Conservation (phyloP, 495 filamentous ascomycete species). For the Aspergillus cristatus region DNA sequence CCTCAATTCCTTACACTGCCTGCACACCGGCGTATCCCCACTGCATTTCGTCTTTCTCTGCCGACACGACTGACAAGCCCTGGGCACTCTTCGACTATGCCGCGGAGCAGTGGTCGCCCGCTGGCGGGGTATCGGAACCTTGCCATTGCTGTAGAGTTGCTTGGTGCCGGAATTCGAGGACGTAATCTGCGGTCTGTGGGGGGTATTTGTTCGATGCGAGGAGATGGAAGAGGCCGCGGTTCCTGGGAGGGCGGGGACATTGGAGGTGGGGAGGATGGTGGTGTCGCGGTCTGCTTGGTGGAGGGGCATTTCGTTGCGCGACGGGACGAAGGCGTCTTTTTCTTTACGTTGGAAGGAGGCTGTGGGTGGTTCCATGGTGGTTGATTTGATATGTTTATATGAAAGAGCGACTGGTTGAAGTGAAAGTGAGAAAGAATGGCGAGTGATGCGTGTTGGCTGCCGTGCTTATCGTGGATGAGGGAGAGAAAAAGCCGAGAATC, state of each 20-base stretch:
- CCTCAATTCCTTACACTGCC: constrained; percentile 46
- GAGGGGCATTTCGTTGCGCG: constrained; percentile 6
- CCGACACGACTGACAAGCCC: constrained; percentile 65
- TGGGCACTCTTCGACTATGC: constrained; percentile 35
- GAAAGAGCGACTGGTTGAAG: too few relatives aligned
- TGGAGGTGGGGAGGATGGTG: constrained; percentile 4
- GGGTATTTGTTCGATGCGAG: too few relatives aligned
- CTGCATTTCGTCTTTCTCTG: constrained; percentile 59
- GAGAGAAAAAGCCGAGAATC: too few relatives aligned
- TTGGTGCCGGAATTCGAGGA: constrained; percentile 6
- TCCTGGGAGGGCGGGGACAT: constrained; percentile 1
- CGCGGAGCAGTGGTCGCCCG: constrained; percentile 21
- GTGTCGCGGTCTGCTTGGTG: constrained; percentile 5
- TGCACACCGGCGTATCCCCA: constrained; percentile 48
- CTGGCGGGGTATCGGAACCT: constrained; percentile 42
- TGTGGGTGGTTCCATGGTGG: constrained; percentile 11
- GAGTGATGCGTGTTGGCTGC: too few relatives aligned
- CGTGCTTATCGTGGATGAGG: too few relatives aligned
- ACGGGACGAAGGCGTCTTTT: constrained; percentile 1
- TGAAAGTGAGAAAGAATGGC: too few relatives aligned
- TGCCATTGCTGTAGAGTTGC: constrained; percentile 17
- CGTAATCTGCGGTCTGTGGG: too few relatives aligned
- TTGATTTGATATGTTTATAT: too few relatives aligned
- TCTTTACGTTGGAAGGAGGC: constrained; percentile 1
- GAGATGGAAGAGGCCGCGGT: background rate